Conservation (phyloP, 169 alveolate species). For the Babesia gibsoni region DNA sequence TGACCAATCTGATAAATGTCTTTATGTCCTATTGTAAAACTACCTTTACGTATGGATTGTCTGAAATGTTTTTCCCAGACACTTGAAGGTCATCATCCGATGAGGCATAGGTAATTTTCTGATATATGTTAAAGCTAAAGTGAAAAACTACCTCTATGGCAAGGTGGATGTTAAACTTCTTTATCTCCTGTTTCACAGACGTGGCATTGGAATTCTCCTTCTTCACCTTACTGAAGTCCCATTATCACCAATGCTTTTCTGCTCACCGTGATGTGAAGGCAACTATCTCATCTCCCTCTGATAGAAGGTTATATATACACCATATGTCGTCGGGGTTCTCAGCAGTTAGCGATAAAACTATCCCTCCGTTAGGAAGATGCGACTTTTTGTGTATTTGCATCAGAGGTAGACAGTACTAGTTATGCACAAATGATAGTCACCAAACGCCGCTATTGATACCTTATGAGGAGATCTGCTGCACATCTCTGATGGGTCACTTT, state of each 20-base stretch:
- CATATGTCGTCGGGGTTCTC: constrained; percentile 76
- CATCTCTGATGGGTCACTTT: too few species aligned
- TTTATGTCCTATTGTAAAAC: neutral
- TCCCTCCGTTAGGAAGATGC: constrained; percentile 40
- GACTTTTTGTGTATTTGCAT: constrained; percentile 39
- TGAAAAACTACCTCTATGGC: constrained; percentile 42
- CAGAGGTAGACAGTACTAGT: neutral
- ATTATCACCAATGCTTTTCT: too few species aligned
- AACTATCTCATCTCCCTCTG: constrained; percentile 61
- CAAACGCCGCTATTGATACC: too few species aligned
- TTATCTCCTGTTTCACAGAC: constrained; percentile 49
- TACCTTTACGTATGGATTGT: constrained; percentile 55
- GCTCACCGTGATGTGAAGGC: constrained; percentile 60
- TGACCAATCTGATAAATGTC: constrained; percentile 64
- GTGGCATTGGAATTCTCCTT: constrained; percentile 18
- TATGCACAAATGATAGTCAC: too few species aligned
- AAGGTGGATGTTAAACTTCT: constrained; percentile 55
- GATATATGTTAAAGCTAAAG: too few species aligned
- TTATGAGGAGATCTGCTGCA: too few species aligned
- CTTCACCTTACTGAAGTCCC: constrained; percentile 44
- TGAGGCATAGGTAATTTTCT: constrained; percentile 65
- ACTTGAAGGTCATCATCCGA: constrained; percentile 65
- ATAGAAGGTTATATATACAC: constrained; percentile 68
- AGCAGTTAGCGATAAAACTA: constrained; percentile 12
- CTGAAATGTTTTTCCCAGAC: constrained; percentile 67